A percentile compares a stretch with the other conserved stretches of the same genome.
phyloP scores from a whole-genome alignment of 768 basidiomycete genomes.

The Tricholoma saponaceum region DNA sequence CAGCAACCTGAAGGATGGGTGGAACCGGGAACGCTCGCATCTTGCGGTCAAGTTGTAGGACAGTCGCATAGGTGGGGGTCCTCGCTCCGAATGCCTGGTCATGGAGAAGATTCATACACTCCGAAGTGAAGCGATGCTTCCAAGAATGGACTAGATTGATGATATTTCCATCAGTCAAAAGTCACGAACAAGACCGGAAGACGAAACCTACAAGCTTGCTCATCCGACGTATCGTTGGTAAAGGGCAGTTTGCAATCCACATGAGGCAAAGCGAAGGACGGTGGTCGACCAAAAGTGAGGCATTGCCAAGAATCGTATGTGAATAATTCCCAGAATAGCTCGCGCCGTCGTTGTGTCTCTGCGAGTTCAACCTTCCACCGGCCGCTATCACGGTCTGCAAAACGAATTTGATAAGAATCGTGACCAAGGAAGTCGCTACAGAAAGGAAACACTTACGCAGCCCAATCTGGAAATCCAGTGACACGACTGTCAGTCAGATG shows the following conservation, averaged over 20 bases:
- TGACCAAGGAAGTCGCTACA: conserved; percentile 4
- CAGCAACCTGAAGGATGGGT: conserved; percentile 60
- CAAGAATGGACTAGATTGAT: conserved; percentile 49
- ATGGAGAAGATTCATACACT: conserved; percentile 66
- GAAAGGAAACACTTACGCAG: conserved; percentile 45
- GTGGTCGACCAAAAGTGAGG: conserved; percentile 65
- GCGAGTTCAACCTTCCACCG: conserved; percentile 56
- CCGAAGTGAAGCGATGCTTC: conserved; percentile 67
- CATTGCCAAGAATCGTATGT: conserved; percentile 57
- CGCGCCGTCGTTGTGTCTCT: conserved; percentile 60
- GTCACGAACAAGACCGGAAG: background rate
- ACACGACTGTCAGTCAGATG: conserved; percentile 5
- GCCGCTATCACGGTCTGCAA: conserved; percentile 65
- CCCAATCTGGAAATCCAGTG: conserved; percentile 46
- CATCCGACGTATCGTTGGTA: conserved; percentile 43
- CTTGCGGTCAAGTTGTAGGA: conserved; percentile 65
- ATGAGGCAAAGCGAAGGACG: conserved; percentile 63
- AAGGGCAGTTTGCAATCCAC: conserved; percentile 64
- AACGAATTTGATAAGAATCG: conserved; percentile 5
- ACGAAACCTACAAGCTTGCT: conserved; percentile 51
- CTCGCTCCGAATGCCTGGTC: conserved; percentile 72
- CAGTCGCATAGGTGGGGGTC: conserved; percentile 61
- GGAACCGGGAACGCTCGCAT: conserved; percentile 67
- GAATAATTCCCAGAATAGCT: conserved; percentile 66
- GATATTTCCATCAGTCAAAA: conserved; percentile 4